A percentile compares a stretch with the other conserved stretches of the same genome.
These are phyloP conservation scores for Tylopilus orsonianus DNA, from an alignment of 1,284 basidiomycete genomes.

Conservation along the genomic window DNA sequence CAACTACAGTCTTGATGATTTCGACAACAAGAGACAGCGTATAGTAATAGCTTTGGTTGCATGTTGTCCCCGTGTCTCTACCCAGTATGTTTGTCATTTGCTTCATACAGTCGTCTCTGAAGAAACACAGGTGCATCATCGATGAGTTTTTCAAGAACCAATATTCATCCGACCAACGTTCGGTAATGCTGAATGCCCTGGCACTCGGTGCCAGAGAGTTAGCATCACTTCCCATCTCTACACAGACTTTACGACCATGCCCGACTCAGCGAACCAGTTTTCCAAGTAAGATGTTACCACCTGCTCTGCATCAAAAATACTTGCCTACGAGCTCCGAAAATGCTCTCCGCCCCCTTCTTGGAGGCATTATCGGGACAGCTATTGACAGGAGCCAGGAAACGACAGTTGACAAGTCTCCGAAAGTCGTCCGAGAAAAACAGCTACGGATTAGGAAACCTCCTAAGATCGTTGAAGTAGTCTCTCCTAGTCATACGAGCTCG, in stretches of 20 bases:
- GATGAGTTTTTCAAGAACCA: slow-evolving; percentile 93
- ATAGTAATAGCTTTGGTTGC: slow-evolving; percentile 79
- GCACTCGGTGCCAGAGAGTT: slow-evolving; percentile 85
- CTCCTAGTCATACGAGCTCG: slow-evolving; percentile 1
- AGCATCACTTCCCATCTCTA: slow-evolving; percentile 62
- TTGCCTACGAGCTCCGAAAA: slow-evolving; percentile 41
- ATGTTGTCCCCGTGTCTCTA: slow-evolving; percentile 73
- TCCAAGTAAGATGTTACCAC: slow-evolving; percentile 79
- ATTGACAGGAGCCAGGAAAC: slow-evolving; percentile 56
- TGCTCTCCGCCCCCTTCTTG: slow-evolving; percentile 52
- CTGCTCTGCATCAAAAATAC: slow-evolving; percentile 68
- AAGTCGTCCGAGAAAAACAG: slow-evolving; percentile 70
- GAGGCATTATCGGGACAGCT: slow-evolving; percentile 56
- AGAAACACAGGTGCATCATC: slow-evolving; percentile 62
- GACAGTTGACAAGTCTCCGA: slow-evolving; percentile 52
- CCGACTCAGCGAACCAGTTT: slow-evolving; percentile 50
- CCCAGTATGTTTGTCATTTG: slow-evolving; percentile 61
- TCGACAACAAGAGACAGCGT: slow-evolving; percentile 76
- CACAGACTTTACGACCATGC: slow-evolving; percentile 37
- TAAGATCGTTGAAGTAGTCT: slow-evolving; percentile 45
- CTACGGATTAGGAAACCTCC: slow-evolving; percentile 60
- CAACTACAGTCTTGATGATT: slow-evolving; percentile 79
- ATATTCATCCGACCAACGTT: slow-evolving; percentile 85
- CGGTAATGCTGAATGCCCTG: slow-evolving; percentile 81
- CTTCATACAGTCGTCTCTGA: background rate